A percentile compares a stretch with the other conserved stretches of the same genome.
Evolutionary conservation across 2,329 filamentous ascomycete genomes (phyloP).

Genomic region (Colletotrichum sp.): DNA sequence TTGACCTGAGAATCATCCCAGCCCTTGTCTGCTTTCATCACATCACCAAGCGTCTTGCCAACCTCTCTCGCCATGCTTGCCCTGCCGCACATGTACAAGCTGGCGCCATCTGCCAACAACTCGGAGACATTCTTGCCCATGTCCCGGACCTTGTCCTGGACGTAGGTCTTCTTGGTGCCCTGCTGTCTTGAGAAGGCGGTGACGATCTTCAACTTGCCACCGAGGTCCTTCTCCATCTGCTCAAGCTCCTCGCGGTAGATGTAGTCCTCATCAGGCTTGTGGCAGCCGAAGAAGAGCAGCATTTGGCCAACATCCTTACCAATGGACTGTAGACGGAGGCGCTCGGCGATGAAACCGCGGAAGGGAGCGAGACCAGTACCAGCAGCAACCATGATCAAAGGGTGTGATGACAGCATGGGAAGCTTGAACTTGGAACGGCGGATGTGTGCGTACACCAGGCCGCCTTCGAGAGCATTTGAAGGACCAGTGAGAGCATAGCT

Average conservation of each 20-base stretch:
- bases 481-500: constrained; percentile 10
- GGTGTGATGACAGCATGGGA: constrained; percentile 40
- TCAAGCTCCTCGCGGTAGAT: constrained; percentile 29
- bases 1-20: constrained; percentile 45
- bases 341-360: constrained; percentile 38
- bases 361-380: constrained; percentile 56
- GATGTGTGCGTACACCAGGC: constrained; percentile 37
- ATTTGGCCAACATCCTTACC: constrained; percentile 35
- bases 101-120: constrained; percentile 37
- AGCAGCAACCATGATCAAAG: constrained; percentile 55
- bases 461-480: constrained; percentile 22
- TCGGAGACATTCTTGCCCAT: constrained; percentile 29
- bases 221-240: constrained; percentile 25
- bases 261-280: constrained; percentile 37
- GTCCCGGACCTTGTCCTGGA: constrained; percentile 41
- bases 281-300: constrained; percentile 46
- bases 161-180: constrained; percentile 32
- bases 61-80: constrained; percentile 50
- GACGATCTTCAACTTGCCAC: constrained; percentile 28
- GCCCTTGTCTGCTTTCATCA: constrained; percentile 36
- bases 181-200: constrained; percentile 35
- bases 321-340: constrained; percentile 45
- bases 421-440: constrained; percentile 43
- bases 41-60: constrained; percentile 38
- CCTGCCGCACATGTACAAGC: constrained; percentile 46